Evolutionary conservation across 345 rosid species (phyloP), one percentile per base, ranked within the genome.

Genomic region (Geranium brycei): DNA sequence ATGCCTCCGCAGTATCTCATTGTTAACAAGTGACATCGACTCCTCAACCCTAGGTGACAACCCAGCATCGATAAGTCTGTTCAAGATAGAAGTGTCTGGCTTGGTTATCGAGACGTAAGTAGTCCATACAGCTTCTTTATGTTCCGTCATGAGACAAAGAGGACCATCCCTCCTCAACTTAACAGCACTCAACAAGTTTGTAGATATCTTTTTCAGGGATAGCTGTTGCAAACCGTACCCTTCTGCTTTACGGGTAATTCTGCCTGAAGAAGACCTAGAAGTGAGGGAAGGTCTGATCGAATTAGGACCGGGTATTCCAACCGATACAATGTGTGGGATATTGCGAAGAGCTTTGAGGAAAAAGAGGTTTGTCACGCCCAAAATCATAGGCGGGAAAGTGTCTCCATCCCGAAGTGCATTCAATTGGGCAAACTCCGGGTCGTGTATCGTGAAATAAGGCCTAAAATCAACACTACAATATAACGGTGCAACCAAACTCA

Each of bases 61-160:
- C 67, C 99, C 99, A 41, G 95, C 97, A 75, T 93, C 99, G 71
- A 93, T 73, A 58, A 93, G 96, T 71, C 97, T 85, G 73, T 90
- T 93, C 83, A 93, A 76, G 62, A 93, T 82, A 40, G 96, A 88
- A 70, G 96, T 93, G 78, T 93, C 99, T 4, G 96, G 99, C 78
- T 90, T 90, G 3, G 96, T 93, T 68, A 87, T 75, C 60, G 97
- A 80, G 61, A 81, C 64, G 70, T 90, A 88, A 66, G 82, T 78
- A 69, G 89, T 93, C 99, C 99, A 93, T 32, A 93, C 66, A 69
- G 97, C 97, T 83, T 93, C 99, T 84, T 85, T 93, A 72, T 93
- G 99, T 75, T 90, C 99, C 31, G 96, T 82, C 97, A 93, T 90
- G 66, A 93, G 95, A 80, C 96, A 85, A 51, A 93, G 79, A 40